A percentile compares a stretch with the other conserved stretches of the same genome.
Conservation (phyloP, 768 basidiomycete species). For the Lentinula lateritia region DNA sequence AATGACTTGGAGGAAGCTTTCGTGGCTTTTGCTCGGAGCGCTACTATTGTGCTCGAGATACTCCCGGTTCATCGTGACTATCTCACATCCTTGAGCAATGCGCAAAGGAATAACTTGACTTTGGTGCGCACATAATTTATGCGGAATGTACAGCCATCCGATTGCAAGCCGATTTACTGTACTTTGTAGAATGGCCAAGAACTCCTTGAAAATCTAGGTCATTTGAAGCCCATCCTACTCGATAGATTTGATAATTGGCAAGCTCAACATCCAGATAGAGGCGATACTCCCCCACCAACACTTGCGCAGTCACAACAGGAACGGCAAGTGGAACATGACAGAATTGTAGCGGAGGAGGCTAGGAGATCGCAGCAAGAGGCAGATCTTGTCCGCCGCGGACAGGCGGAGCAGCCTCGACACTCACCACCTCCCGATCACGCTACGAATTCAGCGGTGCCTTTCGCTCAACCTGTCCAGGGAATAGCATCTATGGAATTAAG, state of each 20-base stretch:
- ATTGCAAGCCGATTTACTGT: neutral
- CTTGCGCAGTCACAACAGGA: conserved; percentile 14
- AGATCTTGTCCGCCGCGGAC: neutral
- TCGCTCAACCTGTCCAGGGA: conserved; percentile 22
- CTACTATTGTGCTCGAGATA: conserved; percentile 61
- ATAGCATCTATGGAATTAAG: conserved; percentile 5
- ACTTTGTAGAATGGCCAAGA: conserved; percentile 62
- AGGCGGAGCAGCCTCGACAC: neutral
- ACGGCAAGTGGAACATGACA: conserved; percentile 14
- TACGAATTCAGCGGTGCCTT: conserved; percentile 18
- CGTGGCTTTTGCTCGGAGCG: conserved; percentile 47
- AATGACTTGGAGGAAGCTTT: conserved; percentile 47
- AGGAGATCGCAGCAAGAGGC: neutral
- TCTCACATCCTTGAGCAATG: conserved; percentile 40
- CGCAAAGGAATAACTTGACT: conserved; percentile 63
- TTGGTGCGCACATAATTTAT: conserved; percentile 45
- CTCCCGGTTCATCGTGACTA: conserved; percentile 73
- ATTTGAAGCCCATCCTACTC: conserved; percentile 60
- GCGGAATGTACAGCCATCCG: neutral
- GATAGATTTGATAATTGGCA: conserved; percentile 61
- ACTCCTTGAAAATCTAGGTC: conserved; percentile 60
- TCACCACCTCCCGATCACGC: conserved; percentile 9
- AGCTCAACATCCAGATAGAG: conserved; percentile 33
- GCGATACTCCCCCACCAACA: conserved; percentile 19
- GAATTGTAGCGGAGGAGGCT: conserved; percentile 6